Base-by-base conservation (phyloP, 208 protist species). In the Herpetomonas samuelpessoai region DNA sequence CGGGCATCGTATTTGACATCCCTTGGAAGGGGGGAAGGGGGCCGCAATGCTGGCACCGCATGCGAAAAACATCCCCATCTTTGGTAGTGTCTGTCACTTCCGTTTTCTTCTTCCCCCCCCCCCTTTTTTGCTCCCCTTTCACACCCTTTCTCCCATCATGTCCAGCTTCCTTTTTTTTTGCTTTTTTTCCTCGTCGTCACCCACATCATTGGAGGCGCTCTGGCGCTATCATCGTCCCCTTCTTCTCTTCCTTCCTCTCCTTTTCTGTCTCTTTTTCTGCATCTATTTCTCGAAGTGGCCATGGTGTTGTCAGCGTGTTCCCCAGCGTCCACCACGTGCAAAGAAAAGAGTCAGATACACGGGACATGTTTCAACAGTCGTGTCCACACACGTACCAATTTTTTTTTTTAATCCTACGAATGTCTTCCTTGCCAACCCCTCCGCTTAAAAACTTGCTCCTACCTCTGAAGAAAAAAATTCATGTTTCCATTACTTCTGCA, bases 241-340 rank as follows among this genome's bases (percentile, higher is more conserved):
- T n/a, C n/a, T n/a, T n/a, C n/a, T n/a, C n/a, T n/a, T n/a, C n/a
- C n/a, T 3, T 25, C 28, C 27, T 30, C 30, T 30, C 35, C 35
- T 48, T 53, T 21, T 62, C 26, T 29, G 52, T 53, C 49, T 44
- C 55, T 46, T 16, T 21, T 55, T 62, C 41, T 62, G 10, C n/a
- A n/a, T n/a, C n/a, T 51, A 10, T 51, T 51, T 51, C 22, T 51
- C 21, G 9, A 24, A 51, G 21, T 10, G 46, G 46, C 21, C 22
- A 51, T 51, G 19, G n/a, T n/a, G n/a, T n/a, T 51, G 18, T 22
- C 16, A 41, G 10, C 35, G 16, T 16, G 16, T 41, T 7, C 35
- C 7, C 35, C 7, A 7, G 16, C 16, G 10, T 41, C 7, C 16
- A 41, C 35, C 7, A 18, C 7, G 10, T 41, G 10, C 35, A 41